Percentiles rank a stretch among this genome's conserved stretches.
These are phyloP conservation scores for Candida chilensis DNA, from an alignment of 805 yeast genomes.

Conservation along the genomic window DNA sequence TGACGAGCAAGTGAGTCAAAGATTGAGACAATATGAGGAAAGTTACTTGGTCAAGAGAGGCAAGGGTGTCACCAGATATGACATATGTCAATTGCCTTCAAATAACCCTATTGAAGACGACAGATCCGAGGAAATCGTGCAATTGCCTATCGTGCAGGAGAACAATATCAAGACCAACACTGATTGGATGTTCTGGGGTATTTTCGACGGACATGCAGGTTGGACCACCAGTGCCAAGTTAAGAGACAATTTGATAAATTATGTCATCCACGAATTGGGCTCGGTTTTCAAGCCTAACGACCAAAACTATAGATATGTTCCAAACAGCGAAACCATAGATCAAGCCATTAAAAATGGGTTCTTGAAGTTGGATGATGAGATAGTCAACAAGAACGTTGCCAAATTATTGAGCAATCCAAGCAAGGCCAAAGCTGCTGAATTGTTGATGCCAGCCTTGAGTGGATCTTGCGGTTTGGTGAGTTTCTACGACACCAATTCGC, in stretches of 20 bases:
- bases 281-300: constrained; percentile 52
- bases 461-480: constrained; percentile 92
- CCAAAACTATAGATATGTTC: constrained; percentile 45
- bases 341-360: constrained; percentile 78
- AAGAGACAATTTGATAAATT: constrained; percentile 67
- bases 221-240: constrained; percentile 87
- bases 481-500: constrained; percentile 71
- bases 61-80: constrained; percentile 83
- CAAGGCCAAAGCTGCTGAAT: constrained; percentile 60
- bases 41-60: constrained; percentile 75
- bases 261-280: constrained; percentile 71
- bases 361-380: constrained; percentile 73
- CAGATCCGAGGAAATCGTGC: constrained; percentile 73
- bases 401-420: constrained; percentile 60
- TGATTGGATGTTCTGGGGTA: constrained; percentile 93
- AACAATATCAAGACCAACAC: constrained; percentile 38
- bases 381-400: constrained; percentile 68
- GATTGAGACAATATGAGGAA: constrained; percentile 69
- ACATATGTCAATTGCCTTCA: constrained; percentile 81
- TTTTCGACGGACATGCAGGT: constrained; percentile 96
- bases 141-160: constrained; percentile 60
- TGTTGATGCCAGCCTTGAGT: constrained; percentile 85
- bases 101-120: constrained; percentile 95
- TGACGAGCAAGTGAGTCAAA: constrained; percentile 64
- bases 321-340: constrained; percentile 63